A percentile compares a stretch with the other conserved stretches of the same genome.
These are phyloP conservation scores for Raddia guianensis DNA, from an alignment of 176 grass and related monocot species.

Conservation along the genomic window DNA sequence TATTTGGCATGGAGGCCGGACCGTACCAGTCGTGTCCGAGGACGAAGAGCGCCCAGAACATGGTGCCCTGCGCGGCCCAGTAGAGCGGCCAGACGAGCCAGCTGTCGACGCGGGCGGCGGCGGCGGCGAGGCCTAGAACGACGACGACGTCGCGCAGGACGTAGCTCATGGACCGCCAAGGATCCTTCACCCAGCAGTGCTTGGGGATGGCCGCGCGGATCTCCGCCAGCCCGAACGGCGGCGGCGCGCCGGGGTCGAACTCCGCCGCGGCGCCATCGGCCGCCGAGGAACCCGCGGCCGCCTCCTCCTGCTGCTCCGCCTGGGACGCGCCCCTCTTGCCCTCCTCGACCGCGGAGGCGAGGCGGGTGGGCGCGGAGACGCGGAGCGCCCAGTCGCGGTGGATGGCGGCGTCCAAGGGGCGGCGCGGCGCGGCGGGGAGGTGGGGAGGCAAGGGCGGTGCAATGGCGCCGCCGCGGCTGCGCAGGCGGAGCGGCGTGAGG, in stretches of 20 bases:
- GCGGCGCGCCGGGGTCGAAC: conserved; percentile 71
- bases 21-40: conserved; percentile 91
- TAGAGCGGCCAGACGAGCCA: conserved; percentile 96
- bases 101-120: conserved; percentile 67
- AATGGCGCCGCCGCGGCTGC: conserved; percentile 51
- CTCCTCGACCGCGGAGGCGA: conserved; percentile 44
- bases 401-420: conserved; percentile 37
- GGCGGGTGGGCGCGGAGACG: conserved; percentile 60
- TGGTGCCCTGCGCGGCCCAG: conserved; percentile 93
- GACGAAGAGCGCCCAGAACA: conserved; percentile 99
- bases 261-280: conserved; percentile 20
- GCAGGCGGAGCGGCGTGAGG: conserved; percentile 59
- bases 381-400: conserved; percentile 78
- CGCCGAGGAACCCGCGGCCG: background rate
- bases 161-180: conserved; percentile 86
- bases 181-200: conserved; percentile 95
- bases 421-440: conserved; percentile 42
- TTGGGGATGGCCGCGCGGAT: conserved; percentile 91
- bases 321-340: conserved; percentile 7
- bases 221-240: conserved; percentile 78
- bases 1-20: background rate
- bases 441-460: conserved; percentile 25
- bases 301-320: conserved; percentile 34
- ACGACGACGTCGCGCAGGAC: conserved; percentile 75
- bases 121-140: conserved; percentile 80